phyloP scores from a whole-genome alignment of 73 alveolate species.

The Symbiodinium natans region DNA sequence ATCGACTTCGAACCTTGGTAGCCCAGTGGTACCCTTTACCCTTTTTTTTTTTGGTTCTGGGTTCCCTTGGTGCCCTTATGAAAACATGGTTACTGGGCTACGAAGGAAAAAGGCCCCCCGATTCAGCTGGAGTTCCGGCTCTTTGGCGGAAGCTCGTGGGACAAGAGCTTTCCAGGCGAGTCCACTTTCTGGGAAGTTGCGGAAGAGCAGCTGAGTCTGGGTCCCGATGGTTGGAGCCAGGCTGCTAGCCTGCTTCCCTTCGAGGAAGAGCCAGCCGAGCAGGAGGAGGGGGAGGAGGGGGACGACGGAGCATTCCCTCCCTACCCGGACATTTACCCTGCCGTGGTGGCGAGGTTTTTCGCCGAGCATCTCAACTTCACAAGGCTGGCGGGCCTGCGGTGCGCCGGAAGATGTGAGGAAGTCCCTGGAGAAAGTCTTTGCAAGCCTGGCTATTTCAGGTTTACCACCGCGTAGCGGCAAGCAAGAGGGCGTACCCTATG shows the following conservation, averaged over 20 bases:
- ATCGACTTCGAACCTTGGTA: neutral
- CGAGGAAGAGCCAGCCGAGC: neutral
- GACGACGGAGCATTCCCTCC: neutral
- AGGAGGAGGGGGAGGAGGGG: neutral
- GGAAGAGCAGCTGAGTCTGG: neutral
- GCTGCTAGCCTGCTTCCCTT: neutral
- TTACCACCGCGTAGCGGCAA: too few relatives aligned
- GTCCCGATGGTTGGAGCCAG: neutral
- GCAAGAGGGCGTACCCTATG: too few relatives aligned
- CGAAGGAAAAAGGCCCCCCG: too few relatives aligned
- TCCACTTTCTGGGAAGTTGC: neutral
- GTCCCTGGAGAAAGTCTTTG: neutral
- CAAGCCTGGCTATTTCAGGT: neutral
- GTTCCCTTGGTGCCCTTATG: too few relatives aligned
- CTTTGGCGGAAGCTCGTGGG: neutral
- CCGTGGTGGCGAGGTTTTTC: neutral
- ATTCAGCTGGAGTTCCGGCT: neutral
- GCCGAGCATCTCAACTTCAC: neutral
- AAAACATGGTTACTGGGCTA: too few relatives aligned
- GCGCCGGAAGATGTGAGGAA: neutral
- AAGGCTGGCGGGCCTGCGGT: neutral
- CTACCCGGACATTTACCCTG: neutral
- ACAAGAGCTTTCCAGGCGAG: conserved; percentile 7
- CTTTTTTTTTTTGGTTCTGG: too few relatives aligned
- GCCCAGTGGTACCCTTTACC: too few relatives aligned